Evolutionary conservation across 768 basidiomycete genomes (phyloP).

Genomic region (Lepiota subincarnata): DNA sequence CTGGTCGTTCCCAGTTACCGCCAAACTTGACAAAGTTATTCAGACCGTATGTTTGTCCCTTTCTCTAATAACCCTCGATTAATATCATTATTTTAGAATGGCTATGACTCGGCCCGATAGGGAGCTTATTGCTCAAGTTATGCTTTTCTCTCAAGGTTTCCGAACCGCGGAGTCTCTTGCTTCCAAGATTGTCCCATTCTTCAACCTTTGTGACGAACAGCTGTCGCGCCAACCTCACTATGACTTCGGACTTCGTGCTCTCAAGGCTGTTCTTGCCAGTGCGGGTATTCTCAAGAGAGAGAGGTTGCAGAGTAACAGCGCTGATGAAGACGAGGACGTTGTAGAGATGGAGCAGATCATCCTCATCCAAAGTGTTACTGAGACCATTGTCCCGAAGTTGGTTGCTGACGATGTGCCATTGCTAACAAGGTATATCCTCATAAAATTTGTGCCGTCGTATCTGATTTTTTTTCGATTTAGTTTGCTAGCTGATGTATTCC

Average conservation of each 20-base stretch:
- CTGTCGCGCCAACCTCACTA: slow-evolving; percentile 97
- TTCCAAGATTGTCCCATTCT: slow-evolving; percentile 98
- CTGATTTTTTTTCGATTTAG: slow-evolving; percentile 33
- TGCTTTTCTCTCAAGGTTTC: slow-evolving; percentile 99
- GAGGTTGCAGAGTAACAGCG: slow-evolving; percentile 52
- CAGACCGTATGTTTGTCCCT: slow-evolving; percentile 64
- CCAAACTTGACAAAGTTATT: slow-evolving; percentile 91
- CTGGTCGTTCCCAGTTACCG: slow-evolving; percentile 88
- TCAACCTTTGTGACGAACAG: slow-evolving; percentile 97
- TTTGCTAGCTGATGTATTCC: slow-evolving; percentile 94
- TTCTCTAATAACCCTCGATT: neutral
- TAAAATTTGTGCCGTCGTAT: slow-evolving; percentile 6
- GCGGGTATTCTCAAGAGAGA: slow-evolving; percentile 98
- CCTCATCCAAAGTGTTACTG: slow-evolving; percentile 95
- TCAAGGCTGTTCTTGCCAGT: slow-evolving; percentile 94
- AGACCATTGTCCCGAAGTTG: slow-evolving; percentile 97
- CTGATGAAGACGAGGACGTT: slow-evolving; percentile 34
- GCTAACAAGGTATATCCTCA: slow-evolving; percentile 68
- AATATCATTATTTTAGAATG: slow-evolving; percentile 54
- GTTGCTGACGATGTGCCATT: slow-evolving; percentile 97
- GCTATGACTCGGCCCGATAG: slow-evolving; percentile 99
- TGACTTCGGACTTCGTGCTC: slow-evolving; percentile 95
- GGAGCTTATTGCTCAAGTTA: slow-evolving; percentile 98
- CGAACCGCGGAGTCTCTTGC: slow-evolving; percentile 96
- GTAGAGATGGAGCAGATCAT: slow-evolving; percentile 83